Conservation (phyloP, 768 basidiomycete genomes). For the Amanita polypyramis region DNA sequence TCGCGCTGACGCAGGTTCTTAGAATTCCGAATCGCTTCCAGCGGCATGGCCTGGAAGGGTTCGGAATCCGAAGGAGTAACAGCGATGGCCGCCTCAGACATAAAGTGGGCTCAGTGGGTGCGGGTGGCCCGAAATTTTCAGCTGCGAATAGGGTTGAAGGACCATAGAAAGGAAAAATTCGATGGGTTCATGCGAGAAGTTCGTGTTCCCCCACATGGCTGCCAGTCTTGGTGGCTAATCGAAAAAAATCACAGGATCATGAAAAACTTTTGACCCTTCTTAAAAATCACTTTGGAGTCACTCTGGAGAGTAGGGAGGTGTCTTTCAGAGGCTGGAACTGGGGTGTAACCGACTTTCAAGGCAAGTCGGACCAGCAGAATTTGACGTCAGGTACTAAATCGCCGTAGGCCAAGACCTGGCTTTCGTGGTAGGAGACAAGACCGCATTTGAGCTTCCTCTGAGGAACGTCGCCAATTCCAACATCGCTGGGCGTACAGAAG, state of each 20-base stretch:
- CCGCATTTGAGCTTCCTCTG: slow-evolving; percentile 84
- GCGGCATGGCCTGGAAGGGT: slow-evolving; percentile 93
- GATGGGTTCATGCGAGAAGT: slow-evolving; percentile 93
- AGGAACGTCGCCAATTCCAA: slow-evolving; percentile 89
- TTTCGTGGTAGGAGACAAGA: slow-evolving; percentile 82
- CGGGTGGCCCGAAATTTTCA: slow-evolving; percentile 90
- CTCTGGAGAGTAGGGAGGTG: slow-evolving; percentile 77
- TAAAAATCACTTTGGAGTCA: slow-evolving; percentile 81
- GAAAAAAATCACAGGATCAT: slow-evolving; percentile 55
- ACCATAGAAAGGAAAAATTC: slow-evolving; percentile 73
- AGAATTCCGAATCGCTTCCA: slow-evolving; percentile 84
- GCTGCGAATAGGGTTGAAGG: slow-evolving; percentile 72
- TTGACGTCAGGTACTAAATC: slow-evolving; percentile 4
- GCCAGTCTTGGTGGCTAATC: neutral
- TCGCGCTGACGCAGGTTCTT: slow-evolving; percentile 11
- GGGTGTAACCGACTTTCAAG: slow-evolving; percentile 92
- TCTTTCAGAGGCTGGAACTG: slow-evolving; percentile 98
- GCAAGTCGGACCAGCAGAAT: slow-evolving; percentile 28
- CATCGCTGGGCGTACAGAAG: slow-evolving; percentile 94
- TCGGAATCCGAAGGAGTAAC: slow-evolving; percentile 53
- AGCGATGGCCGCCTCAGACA: slow-evolving; percentile 57
- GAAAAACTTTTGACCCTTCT: slow-evolving; percentile 73
- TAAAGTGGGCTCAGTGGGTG: slow-evolving; percentile 87
- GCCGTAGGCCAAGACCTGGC: slow-evolving; percentile 76
- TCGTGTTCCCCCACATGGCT: neutral